Evolutionary conservation across 2,329 filamentous ascomycete species (phyloP), one percentile per base, ranked within the genome.

Genomic region (Chrysoporthe deuterocubensis): DNA sequence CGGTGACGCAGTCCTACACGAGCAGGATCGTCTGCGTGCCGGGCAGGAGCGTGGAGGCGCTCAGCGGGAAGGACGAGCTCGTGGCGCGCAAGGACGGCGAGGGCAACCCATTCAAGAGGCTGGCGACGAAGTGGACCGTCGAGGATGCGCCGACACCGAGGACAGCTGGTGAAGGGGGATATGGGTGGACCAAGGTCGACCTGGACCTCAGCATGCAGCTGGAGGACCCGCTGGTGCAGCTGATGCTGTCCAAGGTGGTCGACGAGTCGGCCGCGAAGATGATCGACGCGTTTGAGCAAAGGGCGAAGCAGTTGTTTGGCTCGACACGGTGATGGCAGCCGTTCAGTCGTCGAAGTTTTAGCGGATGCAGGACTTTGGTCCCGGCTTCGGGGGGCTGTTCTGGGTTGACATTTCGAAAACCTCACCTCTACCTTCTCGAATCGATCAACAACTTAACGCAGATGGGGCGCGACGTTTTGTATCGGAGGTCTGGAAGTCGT

Each of bases 211-310:
- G 90, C 71, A 97, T 94, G 77, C 88, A 90, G 78, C 97, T 99
- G 77, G 85, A 88, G 73, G 98, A 94, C 79, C 93, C 94, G n/a
- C 78, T 97, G 67, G 96, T 97, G 81, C 90, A 89, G 54, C 89
- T 92, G 26, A 83, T 97, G 76, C 96, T 94, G 77, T 86, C 89
- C 48, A 90, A 92, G 44, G 90, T 96, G 34, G 93, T 93, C 71
- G 91, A 93, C 43, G 93, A 92, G 80, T 89, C 97, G 71, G 95
- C 93, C 1, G 89, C 89, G 4, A 84, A 92, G 71, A 97, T 99
- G 94, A 92, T 98, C 72, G 90, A 92, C 78, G 95, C 96, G 0
- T 99, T 99, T 82, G 94, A 97, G 81, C 87, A 88, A 79, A 85
- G 92, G 75, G 94, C 96, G 6, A 83, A 82, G 75, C 82, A 86